These are phyloP conservation scores for Camelina hispida DNA, from an alignment of 345 rosid genomes.

Conservation along the genomic window DNA sequence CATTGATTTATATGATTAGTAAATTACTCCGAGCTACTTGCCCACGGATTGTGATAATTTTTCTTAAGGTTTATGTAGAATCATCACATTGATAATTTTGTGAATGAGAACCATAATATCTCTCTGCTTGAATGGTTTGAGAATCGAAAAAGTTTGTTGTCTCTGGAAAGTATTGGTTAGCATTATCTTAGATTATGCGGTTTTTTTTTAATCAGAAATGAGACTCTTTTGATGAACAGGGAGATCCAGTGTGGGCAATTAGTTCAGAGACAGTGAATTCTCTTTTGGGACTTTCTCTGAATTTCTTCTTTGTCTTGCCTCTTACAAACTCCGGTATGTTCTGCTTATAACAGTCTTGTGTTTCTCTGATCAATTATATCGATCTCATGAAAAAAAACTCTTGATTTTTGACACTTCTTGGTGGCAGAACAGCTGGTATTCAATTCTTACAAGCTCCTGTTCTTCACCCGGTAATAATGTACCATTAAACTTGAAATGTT, in stretches of 20 bases:
- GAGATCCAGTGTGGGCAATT: conserved; percentile 94
- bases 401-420: conserved; percentile 36
- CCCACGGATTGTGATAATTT: neutral
- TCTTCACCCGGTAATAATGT: conserved; percentile 86
- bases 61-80: neutral
- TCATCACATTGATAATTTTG: neutral
- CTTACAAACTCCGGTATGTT: conserved; percentile 68
- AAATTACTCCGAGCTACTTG: neutral
- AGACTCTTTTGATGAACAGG: conserved; percentile 50
- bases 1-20: neutral
- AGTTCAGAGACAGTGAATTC: conserved; percentile 73
- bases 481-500: conserved; percentile 1
- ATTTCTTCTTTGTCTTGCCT: conserved; percentile 94
- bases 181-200: too few relatives aligned
- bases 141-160: neutral
- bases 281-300: conserved; percentile 80
- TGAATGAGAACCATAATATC: neutral
- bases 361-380: neutral
- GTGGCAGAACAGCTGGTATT: conserved; percentile 82
- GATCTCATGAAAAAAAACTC: conserved; percentile 29
- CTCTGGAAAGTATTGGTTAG: too few relatives aligned
- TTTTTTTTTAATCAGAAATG: neutral
- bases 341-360: neutral
- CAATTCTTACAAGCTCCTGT: conserved; percentile 71
- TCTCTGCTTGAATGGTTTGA: neutral